phyloP scores from a whole-genome alignment of 2,329 filamentous ascomycete genomes.

The Apiospora aurea region DNA sequence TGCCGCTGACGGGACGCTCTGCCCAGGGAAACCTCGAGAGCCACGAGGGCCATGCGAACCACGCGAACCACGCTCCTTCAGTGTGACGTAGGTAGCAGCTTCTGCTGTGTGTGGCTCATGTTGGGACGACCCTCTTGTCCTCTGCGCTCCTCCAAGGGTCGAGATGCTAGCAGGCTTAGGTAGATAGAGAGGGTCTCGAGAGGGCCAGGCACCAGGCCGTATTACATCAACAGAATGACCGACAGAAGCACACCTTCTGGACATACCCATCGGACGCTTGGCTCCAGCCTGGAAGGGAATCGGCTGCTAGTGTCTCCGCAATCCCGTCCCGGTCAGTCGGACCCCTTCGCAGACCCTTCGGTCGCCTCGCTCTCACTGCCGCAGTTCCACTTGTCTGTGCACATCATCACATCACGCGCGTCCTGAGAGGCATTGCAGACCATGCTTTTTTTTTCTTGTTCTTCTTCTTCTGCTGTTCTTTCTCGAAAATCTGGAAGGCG shows the following conservation, averaged over 20 bases:
- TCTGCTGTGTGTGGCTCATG: neutral
- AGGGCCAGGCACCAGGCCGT: constrained; percentile 10
- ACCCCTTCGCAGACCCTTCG: constrained; percentile 3
- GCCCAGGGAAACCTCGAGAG: neutral
- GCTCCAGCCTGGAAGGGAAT: neutral
- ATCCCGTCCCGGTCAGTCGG: constrained; percentile 1
- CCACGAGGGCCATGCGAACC: no score
- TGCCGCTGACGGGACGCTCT: neutral
- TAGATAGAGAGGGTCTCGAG: neutral
- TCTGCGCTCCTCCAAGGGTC: neutral
- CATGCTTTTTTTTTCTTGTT: neutral
- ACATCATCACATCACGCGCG: neutral
- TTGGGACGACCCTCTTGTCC: neutral
- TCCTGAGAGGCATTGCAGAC: neutral
- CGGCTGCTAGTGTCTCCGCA: neutral
- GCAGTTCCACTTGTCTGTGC: neutral
- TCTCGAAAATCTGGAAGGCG: neutral
- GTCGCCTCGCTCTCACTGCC: neutral
- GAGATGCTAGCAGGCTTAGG: no score
- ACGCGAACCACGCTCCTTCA: neutral
- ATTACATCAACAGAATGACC: constrained; percentile 3
- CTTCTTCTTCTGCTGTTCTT: neutral
- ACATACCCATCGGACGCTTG: constrained; percentile 2
- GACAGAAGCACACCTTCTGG: neutral
- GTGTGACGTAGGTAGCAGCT: neutral